Evolutionary conservation across 2,329 filamentous ascomycete genomes (phyloP), one percentile per base, ranked within the genome.

Genomic region (Penicillium sp.): DNA sequence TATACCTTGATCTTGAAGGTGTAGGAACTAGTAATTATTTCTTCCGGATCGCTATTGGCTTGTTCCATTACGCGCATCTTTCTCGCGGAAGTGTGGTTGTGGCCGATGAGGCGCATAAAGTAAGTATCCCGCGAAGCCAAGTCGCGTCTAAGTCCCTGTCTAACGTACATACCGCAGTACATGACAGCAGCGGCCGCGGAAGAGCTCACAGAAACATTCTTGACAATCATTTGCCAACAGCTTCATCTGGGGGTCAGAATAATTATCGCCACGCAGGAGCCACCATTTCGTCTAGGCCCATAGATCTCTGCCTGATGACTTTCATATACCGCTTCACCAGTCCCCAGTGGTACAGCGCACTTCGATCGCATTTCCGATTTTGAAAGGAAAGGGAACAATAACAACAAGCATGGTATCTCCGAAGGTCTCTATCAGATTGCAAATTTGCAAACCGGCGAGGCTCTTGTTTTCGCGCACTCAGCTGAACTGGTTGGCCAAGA

Each of bases 91-190:
- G 87, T 5, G 80, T 93, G 44, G 76, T 93, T 17, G 90, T 89
- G 0, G 78, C 93, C 0, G 91, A 94, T 64, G 90, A 94, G 71
- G 91, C 91, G 0, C 91, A 95, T 71, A 93, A 93, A 69, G 84
- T 85, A 73, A 3, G 21, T 21, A 21, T 21, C n/a, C 19, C 26
- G 21, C 17, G 17, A 13, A 17, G 7, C 13, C 19, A 13, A 30
- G 7, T 8, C n/a, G 8, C n/a, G 21, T 15, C 21, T n/a, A 7
- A 15, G 21, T 19, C 21, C 15, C 46, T 21, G 21, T 21, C 21
- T 21, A 7, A 17, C 52, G 13, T 11, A 38, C 29, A 21, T 48
- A 7, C 23, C 15, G 17, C 17, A 66, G 66, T 67, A 67, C 19
- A 66, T 67, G 66, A 63, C 58, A 13, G 58, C 63, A 3, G 7